Evolutionary conservation across 1,284 basidiomycete species (phyloP).

Genomic region (Pisolithus thermaeus): DNA sequence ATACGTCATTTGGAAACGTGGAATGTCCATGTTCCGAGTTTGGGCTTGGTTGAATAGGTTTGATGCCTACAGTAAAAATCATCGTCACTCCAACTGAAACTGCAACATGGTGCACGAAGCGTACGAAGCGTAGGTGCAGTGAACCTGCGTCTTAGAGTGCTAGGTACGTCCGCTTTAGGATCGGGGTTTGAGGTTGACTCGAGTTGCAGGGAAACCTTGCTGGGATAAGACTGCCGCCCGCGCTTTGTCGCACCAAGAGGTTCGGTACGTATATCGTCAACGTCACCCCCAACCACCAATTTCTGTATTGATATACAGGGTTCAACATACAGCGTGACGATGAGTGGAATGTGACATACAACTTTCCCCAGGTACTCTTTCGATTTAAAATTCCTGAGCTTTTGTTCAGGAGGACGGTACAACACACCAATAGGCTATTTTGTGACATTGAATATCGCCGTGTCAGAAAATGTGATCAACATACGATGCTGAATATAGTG

Average conservation of each 20-base stretch:
- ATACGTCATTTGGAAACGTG: slow-evolving; percentile 41
- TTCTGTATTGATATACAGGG: slow-evolving; percentile 38
- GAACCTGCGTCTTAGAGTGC: slow-evolving; percentile 32
- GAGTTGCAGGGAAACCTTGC: not conserved
- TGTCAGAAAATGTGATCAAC: slow-evolving; percentile 28
- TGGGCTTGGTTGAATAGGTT: slow-evolving; percentile 18
- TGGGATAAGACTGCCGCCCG: slow-evolving; percentile 35
- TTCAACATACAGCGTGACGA: not conserved
- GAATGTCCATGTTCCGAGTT: slow-evolving; percentile 39
- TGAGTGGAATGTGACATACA: slow-evolving; percentile 35
- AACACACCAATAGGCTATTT: slow-evolving; percentile 77
- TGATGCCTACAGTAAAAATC: slow-evolving; percentile 12
- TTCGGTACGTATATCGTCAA: slow-evolving; percentile 66
- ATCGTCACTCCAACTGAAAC: not conserved
- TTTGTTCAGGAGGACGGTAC: slow-evolving; percentile 80
- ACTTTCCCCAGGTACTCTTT: slow-evolving; percentile 91
- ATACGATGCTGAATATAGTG: slow-evolving; percentile 80
- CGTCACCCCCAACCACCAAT: slow-evolving; percentile 73
- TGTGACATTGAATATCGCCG: slow-evolving; percentile 3
- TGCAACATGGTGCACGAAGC: slow-evolving; percentile 10
- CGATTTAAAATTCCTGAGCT: slow-evolving; percentile 76
- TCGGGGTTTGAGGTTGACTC: not conserved
- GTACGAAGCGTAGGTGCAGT: slow-evolving; percentile 31
- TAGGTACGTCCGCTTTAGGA: not conserved
- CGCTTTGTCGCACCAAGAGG: slow-evolving; percentile 73